phyloP scores from a whole-genome alignment of 2,329 filamentous ascomycete species.

The Atkinsonella hypoxylon region DNA sequence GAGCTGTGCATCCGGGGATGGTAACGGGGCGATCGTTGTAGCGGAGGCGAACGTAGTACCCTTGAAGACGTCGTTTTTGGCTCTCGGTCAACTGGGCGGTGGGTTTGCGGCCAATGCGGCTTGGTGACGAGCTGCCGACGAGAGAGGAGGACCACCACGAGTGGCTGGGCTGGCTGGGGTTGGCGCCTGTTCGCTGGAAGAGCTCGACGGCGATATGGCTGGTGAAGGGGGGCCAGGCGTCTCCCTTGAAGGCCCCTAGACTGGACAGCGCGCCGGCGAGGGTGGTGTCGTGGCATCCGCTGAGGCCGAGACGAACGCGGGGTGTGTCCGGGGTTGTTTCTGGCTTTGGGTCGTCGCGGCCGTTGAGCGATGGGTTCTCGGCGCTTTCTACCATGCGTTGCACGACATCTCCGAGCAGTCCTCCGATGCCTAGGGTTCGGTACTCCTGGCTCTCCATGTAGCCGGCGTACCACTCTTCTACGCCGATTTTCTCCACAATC shows the following conservation, averaged over 20 bases:
- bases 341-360: conserved; percentile 34
- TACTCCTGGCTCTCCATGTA: conserved; percentile 80
- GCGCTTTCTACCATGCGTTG: conserved; percentile 58
- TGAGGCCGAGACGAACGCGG: conserved; percentile 62
- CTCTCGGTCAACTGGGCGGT: conserved; percentile 40
- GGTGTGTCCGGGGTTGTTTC: conserved; percentile 14
- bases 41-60: conserved; percentile 77
- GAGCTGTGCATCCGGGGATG: conserved; percentile 66
- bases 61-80: conserved; percentile 51
- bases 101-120: conserved; percentile 48
- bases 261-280: conserved; percentile 67
- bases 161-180: conserved; percentile 14
- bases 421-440: conserved; percentile 77
- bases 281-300: conserved; percentile 89
- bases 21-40: conserved; percentile 81
- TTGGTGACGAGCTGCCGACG: conserved; percentile 17
- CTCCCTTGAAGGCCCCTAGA: conserved; percentile 62
- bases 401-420: conserved; percentile 72
- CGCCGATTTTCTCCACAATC: conserved; percentile 62
- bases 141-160: conserved; percentile 16
- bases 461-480: conserved; percentile 89
- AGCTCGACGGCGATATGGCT: conserved; percentile 86
- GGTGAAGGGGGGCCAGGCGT: conserved; percentile 84
- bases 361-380: conserved; percentile 42
- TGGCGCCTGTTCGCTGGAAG: conserved; percentile 46